Evolutionary conservation across 345 rosid species (phyloP).

Genomic region (Dipteronia sinensis): DNA sequence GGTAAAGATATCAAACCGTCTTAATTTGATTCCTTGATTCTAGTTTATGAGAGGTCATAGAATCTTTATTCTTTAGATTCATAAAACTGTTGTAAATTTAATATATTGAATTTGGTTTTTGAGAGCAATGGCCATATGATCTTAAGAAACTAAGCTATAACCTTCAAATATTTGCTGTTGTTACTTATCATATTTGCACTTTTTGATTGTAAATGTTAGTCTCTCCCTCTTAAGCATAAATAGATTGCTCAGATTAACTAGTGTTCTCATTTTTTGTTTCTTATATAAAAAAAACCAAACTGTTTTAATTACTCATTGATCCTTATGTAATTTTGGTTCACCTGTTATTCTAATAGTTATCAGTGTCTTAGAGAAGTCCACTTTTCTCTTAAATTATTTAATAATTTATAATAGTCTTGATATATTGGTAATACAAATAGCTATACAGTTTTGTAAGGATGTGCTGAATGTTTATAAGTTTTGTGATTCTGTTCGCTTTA

Average conservation of each 20-base stretch:
- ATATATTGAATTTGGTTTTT: conserved; percentile 6
- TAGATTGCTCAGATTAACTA: conserved; percentile 1
- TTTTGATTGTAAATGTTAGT: neutral
- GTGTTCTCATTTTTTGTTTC: neutral
- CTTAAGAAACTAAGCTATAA: conserved; percentile 1
- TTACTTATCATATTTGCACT: neutral
- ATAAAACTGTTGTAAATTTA: neutral
- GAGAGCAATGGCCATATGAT: neutral
- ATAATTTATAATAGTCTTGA: neutral
- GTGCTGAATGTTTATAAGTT: neutral
- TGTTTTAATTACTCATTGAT: neutral
- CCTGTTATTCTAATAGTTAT: neutral
- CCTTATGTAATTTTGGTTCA: neutral
- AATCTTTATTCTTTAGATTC: neutral
- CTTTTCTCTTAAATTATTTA: neutral
- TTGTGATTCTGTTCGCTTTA: conserved; percentile 5
- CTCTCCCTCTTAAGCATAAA: neutral
- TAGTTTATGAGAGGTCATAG: conserved; percentile 11
- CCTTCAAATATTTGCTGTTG: neutral
- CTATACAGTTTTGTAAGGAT: neutral
- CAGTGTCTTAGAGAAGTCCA: neutral
- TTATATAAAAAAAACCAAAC: neutral
- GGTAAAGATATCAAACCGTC: neutral
- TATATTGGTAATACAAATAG: neutral
- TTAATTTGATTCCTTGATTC: neutral